Percentiles rank a stretch among this genome's conserved stretches.
Evolutionary conservation across 2,329 filamentous ascomycete genomes (phyloP).

Genomic region (Aspergillus texensis): DNA sequence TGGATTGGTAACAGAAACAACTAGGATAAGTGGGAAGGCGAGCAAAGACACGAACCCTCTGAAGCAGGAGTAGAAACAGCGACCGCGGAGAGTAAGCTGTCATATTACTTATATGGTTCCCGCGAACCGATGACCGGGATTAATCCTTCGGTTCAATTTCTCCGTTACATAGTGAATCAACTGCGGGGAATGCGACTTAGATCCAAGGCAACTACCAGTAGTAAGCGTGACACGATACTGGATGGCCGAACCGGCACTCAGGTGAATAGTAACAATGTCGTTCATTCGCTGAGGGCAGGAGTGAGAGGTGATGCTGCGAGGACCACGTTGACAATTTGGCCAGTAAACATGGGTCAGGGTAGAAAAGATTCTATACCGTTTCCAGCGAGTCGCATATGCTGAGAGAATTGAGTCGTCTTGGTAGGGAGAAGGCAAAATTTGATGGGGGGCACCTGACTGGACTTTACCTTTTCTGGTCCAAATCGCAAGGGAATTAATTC

Average conservation of each 20-base stretch:
- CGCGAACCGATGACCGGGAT: background rate
- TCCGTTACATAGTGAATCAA: background rate
- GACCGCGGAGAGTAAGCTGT: slow-evolving; percentile 1
- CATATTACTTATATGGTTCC: slow-evolving; percentile 5
- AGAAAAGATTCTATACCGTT: background rate
- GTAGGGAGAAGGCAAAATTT: background rate
- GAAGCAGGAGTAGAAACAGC: background rate
- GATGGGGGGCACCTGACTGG: background rate
- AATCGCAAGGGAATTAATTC: background rate
- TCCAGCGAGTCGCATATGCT: slow-evolving; percentile 1
- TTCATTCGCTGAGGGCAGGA: slow-evolving; percentile 1
- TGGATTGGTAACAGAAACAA: background rate
- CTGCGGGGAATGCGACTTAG: slow-evolving; percentile 3
- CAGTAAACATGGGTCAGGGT: background rate
- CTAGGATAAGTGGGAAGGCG: background rate
- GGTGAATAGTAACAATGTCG: background rate
- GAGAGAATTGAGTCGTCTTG: background rate
- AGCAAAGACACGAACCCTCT: background rate
- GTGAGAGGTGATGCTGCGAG: background rate
- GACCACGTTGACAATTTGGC: background rate
- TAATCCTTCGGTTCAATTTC: background rate
- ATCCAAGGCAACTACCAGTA: background rate
- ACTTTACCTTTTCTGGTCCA: background rate
- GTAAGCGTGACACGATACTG: background rate
- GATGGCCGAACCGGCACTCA: slow-evolving; percentile 1